Evolutionary conservation across 139 green algal genomes (phyloP).

Genomic region (Tetraselmis chui): DNA sequence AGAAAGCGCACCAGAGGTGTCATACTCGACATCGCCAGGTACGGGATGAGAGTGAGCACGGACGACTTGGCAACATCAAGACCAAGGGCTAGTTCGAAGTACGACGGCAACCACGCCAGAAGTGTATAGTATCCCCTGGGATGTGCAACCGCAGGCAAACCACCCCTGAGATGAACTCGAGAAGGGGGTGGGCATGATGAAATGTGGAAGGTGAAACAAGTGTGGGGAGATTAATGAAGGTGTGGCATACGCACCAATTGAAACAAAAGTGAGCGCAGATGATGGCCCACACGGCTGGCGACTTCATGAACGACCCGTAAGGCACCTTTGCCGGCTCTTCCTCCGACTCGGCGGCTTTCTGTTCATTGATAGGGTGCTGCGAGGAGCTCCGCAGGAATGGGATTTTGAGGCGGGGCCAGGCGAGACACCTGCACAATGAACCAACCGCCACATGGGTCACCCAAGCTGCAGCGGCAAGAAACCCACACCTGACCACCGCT

Average conservation of each 20-base stretch:
- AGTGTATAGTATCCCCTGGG: constrained; percentile 81
- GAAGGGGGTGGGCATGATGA: background rate
- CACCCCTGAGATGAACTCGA: too few species aligned
- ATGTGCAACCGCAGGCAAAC: too few species aligned
- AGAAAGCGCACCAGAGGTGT: constrained; percentile 72
- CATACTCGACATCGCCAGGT: constrained; percentile 84
- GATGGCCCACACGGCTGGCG: constrained; percentile 77
- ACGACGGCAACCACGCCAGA: constrained; percentile 93
- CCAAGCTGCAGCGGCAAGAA: too few species aligned
- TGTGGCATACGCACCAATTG: constrained; percentile 90
- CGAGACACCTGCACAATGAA: too few species aligned
- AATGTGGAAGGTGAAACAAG: background rate
- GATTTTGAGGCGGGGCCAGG: constrained; percentile 64
- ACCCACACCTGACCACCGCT: too few species aligned
- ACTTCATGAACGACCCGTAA: constrained; percentile 78
- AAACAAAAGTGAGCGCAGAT: constrained; percentile 95
- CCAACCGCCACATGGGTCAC: too few species aligned
- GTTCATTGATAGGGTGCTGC: background rate
- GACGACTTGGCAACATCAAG: constrained; percentile 72
- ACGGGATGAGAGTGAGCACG: constrained; percentile 76
- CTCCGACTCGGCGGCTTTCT: background rate
- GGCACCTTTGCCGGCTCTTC: constrained; percentile 44
- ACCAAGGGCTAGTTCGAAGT: constrained; percentile 88
- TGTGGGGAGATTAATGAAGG: too few species aligned
- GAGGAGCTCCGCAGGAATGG: background rate